These are phyloP conservation scores for Kuraishia ogatae DNA, from an alignment of 805 yeast genomes.

Conservation along the genomic window DNA sequence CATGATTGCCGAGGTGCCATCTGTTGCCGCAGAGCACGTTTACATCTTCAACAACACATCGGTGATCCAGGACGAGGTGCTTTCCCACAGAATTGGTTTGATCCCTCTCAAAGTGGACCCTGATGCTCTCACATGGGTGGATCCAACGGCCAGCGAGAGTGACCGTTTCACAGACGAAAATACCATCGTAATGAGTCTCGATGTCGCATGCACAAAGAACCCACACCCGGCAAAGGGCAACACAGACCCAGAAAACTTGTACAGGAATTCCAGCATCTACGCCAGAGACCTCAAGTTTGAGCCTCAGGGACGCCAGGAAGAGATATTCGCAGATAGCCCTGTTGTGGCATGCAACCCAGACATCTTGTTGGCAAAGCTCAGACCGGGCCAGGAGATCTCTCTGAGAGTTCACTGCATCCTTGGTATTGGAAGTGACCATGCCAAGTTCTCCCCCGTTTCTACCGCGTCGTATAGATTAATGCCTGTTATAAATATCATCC, in stretches of 20 bases:
- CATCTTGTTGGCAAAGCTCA: constrained; percentile 79
- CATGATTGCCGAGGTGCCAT: constrained; percentile 94
- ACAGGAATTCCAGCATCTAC: constrained; percentile 79
- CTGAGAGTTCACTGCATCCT: constrained; percentile 83
- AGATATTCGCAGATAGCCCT: constrained; percentile 55
- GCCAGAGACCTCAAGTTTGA: constrained; percentile 85
- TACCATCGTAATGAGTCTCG: constrained; percentile 76
- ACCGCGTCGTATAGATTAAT: constrained; percentile 92
- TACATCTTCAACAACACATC: constrained; percentile 91
- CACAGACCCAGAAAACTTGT: constrained; percentile 76
- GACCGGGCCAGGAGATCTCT: constrained; percentile 96
- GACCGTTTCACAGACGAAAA: constrained; percentile 75
- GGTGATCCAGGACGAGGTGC: constrained; percentile 93
- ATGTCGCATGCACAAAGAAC: constrained; percentile 77
- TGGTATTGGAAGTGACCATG: constrained; percentile 93
- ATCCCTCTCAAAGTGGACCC: constrained; percentile 90
- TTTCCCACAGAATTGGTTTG: constrained; percentile 91
- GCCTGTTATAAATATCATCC: constrained; percentile 73
- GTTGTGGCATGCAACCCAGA: constrained; percentile 82
- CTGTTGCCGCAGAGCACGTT: constrained; percentile 90
- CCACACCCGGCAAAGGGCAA: constrained; percentile 73
- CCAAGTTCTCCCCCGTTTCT: constrained; percentile 94
- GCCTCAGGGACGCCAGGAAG: constrained; percentile 84
- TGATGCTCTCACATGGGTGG: constrained; percentile 80
- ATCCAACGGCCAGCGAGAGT: constrained; percentile 51